These are phyloP conservation scores for Bombardia bombarda DNA, from an alignment of 495 filamentous ascomycete species.

Conservation along the genomic window DNA sequence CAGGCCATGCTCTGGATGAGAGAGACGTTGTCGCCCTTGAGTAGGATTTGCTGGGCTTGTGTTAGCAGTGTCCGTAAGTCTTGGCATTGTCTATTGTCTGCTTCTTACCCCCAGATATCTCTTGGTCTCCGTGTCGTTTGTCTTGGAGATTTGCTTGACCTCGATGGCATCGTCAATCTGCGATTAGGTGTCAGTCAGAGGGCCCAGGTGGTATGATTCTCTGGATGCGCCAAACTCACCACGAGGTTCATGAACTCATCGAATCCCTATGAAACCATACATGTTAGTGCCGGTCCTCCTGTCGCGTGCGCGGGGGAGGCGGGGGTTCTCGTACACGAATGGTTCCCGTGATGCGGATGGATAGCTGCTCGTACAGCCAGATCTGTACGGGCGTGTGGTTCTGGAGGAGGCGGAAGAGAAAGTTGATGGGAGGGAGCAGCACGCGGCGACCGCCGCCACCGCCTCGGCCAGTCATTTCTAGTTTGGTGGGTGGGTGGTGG, in stretches of 20 bases:
- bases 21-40: constrained; percentile 97
- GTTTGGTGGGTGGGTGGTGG: constrained; percentile 2
- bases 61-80: constrained; percentile 17
- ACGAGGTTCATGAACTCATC: constrained; percentile 99
- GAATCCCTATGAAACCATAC: constrained; percentile 32
- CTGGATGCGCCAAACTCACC: constrained; percentile 48
- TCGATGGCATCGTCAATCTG: constrained; percentile 79
- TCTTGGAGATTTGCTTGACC: constrained; percentile 78
- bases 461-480: constrained; percentile 70
- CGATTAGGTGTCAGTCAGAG: not conserved
- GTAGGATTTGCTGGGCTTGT: constrained; percentile 71
- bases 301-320: constrained; percentile 1
- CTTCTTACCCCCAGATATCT: constrained; percentile 58
- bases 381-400: constrained; percentile 80
- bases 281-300: not conserved
- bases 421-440: constrained; percentile 89
- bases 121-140: constrained; percentile 63
- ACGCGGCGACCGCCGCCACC: constrained; percentile 79
- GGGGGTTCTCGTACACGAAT: constrained; percentile 60
- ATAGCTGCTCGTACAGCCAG: constrained; percentile 94
- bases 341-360: constrained; percentile 88
- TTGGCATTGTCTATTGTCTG: not conserved
- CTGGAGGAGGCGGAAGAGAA: constrained; percentile 95
- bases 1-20: constrained; percentile 74
- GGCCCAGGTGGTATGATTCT: not conserved